These are phyloP conservation scores for Leccinum colubrinum DNA, from an alignment of 1,284 basidiomycete species.

Conservation along the genomic window DNA sequence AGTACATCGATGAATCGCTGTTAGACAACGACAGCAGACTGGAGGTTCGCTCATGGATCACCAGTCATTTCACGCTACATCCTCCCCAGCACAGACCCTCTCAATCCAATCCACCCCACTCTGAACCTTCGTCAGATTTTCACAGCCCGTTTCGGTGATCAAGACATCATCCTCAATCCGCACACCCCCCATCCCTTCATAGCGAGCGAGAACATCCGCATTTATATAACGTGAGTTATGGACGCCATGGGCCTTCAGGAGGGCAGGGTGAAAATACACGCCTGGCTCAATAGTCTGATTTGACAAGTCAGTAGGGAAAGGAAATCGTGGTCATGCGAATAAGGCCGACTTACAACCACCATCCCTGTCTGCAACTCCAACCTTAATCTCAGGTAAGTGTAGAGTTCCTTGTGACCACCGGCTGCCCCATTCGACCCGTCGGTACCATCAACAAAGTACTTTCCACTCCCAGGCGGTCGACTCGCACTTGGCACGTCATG, in stretches of 20 bases:
- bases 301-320: background rate
- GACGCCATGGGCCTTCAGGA: constrained; percentile 57
- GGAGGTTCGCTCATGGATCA: background rate
- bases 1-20: constrained; percentile 4
- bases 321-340: background rate
- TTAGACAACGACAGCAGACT: background rate
- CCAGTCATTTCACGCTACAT: background rate
- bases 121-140: constrained; percentile 79
- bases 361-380: constrained; percentile 72
- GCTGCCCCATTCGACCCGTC: constrained; percentile 21
- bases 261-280: constrained; percentile 80
- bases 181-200: constrained; percentile 82
- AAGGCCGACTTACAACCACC: constrained; percentile 64
- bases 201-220: constrained; percentile 65
- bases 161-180: constrained; percentile 88
- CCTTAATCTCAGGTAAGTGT: constrained; percentile 75
- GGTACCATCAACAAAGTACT: constrained; percentile 25
- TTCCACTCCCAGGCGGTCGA: constrained; percentile 54
- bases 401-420: constrained; percentile 53
- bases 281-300: constrained; percentile 84
- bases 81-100: constrained; percentile 64
- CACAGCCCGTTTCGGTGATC: constrained; percentile 62
- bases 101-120: constrained; percentile 82
- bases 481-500: constrained; percentile 81
- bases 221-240: constrained; percentile 71